Conservation (phyloP, 2,329 filamentous ascomycete genomes). For the Cladophialophora bantiana region DNA sequence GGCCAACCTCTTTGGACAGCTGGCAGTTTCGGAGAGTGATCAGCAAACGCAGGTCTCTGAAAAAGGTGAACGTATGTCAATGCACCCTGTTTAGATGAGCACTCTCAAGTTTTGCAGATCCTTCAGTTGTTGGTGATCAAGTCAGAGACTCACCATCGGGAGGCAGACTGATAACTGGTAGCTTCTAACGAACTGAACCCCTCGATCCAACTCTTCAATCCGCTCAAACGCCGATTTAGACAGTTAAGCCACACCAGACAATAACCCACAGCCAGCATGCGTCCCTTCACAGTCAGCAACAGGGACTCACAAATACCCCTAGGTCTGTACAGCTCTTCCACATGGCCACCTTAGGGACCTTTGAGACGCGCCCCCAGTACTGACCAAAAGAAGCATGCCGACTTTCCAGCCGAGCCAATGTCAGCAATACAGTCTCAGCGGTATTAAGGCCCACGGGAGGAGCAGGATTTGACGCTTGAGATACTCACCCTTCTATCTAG, state of each 20-base stretch:
- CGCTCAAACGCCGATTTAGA: neutral
- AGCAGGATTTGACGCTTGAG: neutral
- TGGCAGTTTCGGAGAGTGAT: neutral
- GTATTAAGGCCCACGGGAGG: conserved; percentile 9
- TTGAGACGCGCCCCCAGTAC: neutral
- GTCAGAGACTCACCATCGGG: neutral
- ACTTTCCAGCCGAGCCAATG: neutral
- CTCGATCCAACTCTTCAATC: neutral
- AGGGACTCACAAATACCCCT: neutral
- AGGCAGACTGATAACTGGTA: neutral
- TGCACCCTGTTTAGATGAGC: neutral
- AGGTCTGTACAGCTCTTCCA: too few species aligned
- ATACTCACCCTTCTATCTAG: conserved; percentile 56
- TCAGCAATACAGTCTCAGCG: conserved; percentile 21
- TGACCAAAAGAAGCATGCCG: neutral
- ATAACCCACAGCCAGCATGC: neutral
- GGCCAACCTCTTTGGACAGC: neutral
- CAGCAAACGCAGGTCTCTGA: neutral
- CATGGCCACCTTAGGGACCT: too few species aligned
- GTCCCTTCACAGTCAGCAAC: neutral
- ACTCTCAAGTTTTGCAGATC: conserved; percentile 20
- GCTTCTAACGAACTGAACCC: neutral
- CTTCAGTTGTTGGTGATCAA: neutral
- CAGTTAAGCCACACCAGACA: neutral
- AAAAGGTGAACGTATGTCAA: conserved; percentile 3